A percentile compares a stretch with the other conserved stretches of the same genome.
These are phyloP conservation scores for Mimosa pudica DNA, from an alignment of 306 rosid species.

Conservation along the genomic window DNA sequence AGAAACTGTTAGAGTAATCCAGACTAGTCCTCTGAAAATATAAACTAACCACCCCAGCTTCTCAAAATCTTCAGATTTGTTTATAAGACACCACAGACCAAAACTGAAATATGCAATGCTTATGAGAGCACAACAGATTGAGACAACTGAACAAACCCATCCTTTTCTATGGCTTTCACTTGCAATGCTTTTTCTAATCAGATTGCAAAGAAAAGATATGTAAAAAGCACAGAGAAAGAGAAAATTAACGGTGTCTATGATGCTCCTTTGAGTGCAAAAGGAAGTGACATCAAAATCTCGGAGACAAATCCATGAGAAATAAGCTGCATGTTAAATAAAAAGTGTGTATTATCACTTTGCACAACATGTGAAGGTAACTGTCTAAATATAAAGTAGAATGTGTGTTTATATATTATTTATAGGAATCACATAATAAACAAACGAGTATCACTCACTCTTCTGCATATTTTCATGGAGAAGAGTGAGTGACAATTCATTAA, in stretches of 20 bases:
- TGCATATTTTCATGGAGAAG: neutral
- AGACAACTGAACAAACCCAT: conserved; percentile 34
- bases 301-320: conserved; percentile 48
- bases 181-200: conserved; percentile 30
- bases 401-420: neutral
- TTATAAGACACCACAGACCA: conserved; percentile 46
- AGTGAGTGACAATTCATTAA: neutral
- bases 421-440: neutral
- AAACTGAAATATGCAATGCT: conserved; percentile 44
- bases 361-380: neutral
- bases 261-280: conserved; percentile 46
- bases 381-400: neutral
- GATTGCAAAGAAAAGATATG: conserved; percentile 31
- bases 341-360: neutral
- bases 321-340: conserved; percentile 36
- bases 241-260: conserved; percentile 40
- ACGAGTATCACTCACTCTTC: neutral
- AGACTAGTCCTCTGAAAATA: conserved; percentile 49
- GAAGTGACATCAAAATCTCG: conserved; percentile 47
- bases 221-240: conserved; percentile 46
- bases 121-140: conserved; percentile 51
- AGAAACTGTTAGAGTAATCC: conserved; percentile 57
- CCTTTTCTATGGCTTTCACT: conserved; percentile 32
- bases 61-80: conserved; percentile 22
- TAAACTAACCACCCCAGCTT: conserved; percentile 37